Evolutionary conservation across 2,329 filamentous ascomycete genomes (phyloP).

Genomic region (Periconia sp.): DNA sequence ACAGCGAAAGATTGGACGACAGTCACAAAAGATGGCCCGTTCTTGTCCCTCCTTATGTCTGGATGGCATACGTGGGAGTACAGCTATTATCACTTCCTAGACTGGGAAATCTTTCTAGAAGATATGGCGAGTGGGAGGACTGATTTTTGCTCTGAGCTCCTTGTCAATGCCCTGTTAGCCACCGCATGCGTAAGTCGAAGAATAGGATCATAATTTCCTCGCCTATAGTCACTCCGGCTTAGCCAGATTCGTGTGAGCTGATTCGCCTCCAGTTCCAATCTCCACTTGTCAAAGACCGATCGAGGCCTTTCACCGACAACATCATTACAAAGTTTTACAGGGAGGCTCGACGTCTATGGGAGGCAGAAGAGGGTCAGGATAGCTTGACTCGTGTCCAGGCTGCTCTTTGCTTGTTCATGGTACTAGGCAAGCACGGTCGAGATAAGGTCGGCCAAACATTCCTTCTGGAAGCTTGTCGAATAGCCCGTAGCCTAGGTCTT

Average conservation of each 20-base stretch:
- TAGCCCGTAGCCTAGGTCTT: conserved; percentile 29
- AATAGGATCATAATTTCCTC: not conserved
- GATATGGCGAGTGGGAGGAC: conserved; percentile 28
- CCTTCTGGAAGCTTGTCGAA: conserved; percentile 32
- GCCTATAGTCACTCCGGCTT: not conserved
- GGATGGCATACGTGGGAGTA: conserved; percentile 35
- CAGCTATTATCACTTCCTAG: conserved; percentile 36
- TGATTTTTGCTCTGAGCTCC: conserved; percentile 37
- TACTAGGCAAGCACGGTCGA: conserved; percentile 38
- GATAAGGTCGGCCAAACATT: conserved; percentile 37
- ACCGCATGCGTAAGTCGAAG: conserved; percentile 33
- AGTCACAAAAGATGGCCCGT: conserved; percentile 22
- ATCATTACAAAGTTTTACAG: conserved; percentile 35
- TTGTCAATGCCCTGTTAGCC: conserved; percentile 38
- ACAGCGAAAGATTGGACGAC: conserved; percentile 30
- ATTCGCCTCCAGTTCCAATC: conserved; percentile 27
- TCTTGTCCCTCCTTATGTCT: conserved; percentile 29
- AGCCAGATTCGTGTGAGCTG: not conserved
- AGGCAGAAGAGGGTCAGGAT: conserved; percentile 25
- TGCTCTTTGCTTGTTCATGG: conserved; percentile 32
- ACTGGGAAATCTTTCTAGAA: conserved; percentile 38
- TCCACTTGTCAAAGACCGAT: conserved; percentile 31
- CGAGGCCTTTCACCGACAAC: conserved; percentile 32
- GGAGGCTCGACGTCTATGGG: conserved; percentile 37
- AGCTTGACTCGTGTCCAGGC: conserved; percentile 34